Evolutionary conservation across 2,329 filamentous ascomycete genomes (phyloP), one percentile per base, ranked within the genome.

Genomic region (Colletotrichum viniferum): DNA sequence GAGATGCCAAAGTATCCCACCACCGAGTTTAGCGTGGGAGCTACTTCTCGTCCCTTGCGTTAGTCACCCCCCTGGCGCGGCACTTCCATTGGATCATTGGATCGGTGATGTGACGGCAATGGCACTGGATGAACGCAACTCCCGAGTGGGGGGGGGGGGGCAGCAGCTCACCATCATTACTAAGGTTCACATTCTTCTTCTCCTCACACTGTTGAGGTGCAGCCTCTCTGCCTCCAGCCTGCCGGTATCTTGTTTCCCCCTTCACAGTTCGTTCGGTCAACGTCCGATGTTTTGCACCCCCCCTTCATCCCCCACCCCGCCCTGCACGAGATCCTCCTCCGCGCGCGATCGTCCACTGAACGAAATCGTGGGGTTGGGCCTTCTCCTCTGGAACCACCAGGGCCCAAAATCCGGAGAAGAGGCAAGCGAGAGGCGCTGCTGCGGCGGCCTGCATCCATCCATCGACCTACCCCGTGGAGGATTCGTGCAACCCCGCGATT

Each of bases 51-150:
- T 48, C 56, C 69, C 43, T 58, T 60, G 43, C 6, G 21, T 63
- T 69, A 56, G 71, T 21, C 30, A 56, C 12, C 36, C 63, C 63
- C 38, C 55, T 38, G 43, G 9, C 26, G 55, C 32, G 61, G 30
- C 32, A 63, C 34, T 63, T 56, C 24, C 14, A 26, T 56, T 63
- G 34, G 58, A 63, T n/a, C 38, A 26, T 56, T 63, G 32, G 60
- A 63, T 21, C 43, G 69, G 28, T 65, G 62, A 28, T 66, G 63
- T 52, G 65, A 56, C 30, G 21, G n/a, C 34, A 62, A 18, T 61
- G 52, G 61, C 30, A 30, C 69, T 75, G 73, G 69, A 75, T 73
- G 63, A 73, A 75, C 73, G 73, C 43, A 75, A 60, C 69, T 75
- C 73, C 69, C 43, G 69, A 14, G 73, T 68, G 73, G 69, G 58